A percentile compares a stretch with the other conserved stretches of the same genome.
Evolutionary conservation across 169 alveolate genomes (phyloP).

Genomic region (Plasmodium ovale): DNA sequence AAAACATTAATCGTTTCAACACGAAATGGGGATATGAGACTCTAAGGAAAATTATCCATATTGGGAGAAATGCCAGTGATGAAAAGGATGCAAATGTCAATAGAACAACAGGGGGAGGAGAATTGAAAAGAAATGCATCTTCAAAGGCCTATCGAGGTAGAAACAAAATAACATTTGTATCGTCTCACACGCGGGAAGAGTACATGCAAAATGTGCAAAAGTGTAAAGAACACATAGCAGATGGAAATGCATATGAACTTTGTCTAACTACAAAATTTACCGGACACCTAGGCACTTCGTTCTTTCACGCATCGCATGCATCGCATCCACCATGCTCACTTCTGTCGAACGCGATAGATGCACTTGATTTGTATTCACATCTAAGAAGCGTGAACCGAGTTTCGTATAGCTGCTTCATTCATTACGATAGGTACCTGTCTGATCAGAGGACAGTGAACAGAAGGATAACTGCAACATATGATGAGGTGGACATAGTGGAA

Average conservation of each 20-base stretch:
- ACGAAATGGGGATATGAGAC: neutral
- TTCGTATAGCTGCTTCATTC: neutral
- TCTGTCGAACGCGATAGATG: neutral
- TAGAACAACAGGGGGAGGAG: neutral
- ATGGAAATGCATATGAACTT: constrained; percentile 79
- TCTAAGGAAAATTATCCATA: neutral
- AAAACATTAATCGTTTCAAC: no score
- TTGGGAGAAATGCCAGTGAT: neutral
- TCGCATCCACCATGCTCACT: no score
- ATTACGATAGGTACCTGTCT: neutral
- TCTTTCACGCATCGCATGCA: no score
- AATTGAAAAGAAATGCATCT: neutral
- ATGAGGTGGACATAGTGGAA: neutral
- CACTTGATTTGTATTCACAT: neutral
- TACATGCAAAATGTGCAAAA: constrained; percentile 53
- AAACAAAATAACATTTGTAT: neutral
- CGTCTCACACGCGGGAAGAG: neutral
- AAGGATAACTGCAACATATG: neutral
- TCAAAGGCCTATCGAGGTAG: neutral
- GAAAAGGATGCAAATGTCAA: neutral
- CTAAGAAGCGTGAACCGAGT: neutral
- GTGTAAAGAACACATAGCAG: constrained; percentile 50
- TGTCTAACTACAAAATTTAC: constrained; percentile 77
- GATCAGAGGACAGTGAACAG: neutral
- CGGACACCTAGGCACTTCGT: neutral